Conservation (phyloP, 1,284 basidiomycete species). For the Wallemia hederae region DNA sequence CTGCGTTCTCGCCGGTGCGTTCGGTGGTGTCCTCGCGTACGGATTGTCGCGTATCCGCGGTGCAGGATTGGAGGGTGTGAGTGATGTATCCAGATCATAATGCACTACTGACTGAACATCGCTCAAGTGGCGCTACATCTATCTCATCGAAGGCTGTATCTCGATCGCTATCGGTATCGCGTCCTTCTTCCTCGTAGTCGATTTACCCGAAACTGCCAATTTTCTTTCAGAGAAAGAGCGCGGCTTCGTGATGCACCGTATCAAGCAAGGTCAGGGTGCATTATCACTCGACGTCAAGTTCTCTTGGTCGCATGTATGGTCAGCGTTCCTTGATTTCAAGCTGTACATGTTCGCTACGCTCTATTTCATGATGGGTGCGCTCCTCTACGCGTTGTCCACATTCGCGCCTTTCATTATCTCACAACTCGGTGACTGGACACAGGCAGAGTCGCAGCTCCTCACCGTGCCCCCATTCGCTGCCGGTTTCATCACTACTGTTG, state of each 20-base stretch:
- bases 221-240: constrained; percentile 11
- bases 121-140: background rate
- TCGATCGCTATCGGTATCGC: background rate
- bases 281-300: constrained; percentile 13
- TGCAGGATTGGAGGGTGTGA: background rate
- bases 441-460: constrained; percentile 17
- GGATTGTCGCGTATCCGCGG: background rate
- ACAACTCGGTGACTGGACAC: constrained; percentile 16
- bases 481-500: constrained; percentile 3
- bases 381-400: constrained; percentile 17
- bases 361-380: constrained; percentile 17
- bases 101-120: too few species aligned
- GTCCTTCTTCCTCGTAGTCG: background rate
- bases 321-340: constrained; percentile 14
- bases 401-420: constrained; percentile 20
- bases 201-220: background rate
- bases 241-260: constrained; percentile 15
- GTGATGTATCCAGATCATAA: too few species aligned
- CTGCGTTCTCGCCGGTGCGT: background rate
- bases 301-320: constrained; percentile 11
- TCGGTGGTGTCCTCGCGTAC: background rate
- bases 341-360: constrained; percentile 14
- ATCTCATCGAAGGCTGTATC: background rate
- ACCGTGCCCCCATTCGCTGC: constrained; percentile 14
- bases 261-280: constrained; percentile 17